Base-by-base conservation (phyloP, 352 stramenopile genomes). In the Globisporangium lucens region DNA sequence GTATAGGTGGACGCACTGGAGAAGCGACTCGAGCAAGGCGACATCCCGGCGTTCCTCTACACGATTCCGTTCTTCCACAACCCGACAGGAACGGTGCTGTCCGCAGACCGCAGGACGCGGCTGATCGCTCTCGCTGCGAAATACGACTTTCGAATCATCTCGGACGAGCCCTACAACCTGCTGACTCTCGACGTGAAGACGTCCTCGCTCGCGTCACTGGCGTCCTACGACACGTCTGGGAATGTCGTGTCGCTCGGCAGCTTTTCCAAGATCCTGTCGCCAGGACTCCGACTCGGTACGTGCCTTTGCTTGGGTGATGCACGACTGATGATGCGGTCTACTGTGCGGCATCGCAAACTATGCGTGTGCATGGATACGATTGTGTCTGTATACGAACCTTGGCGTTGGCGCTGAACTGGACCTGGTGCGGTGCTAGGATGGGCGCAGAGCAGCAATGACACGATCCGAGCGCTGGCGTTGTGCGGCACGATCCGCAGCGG, bases 241-340 rank as follows among this genome's bases (percentile, higher is more conserved):
- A 56, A 76, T 6, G 78, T 95, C 63, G 70, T 98, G 24, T 96
- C 92, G 53, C 78, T 98, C 15, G 92, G 89, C 24, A 97, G 87
- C 64, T 98, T 98, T 64, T 98, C 93, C n/a, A 98, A 98, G 78
- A 98, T 98, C 56, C 86, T 98, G 29, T 79, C 89, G 35, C 95
- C 93, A 29, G 93, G 91, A 43, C 77, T 98, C 36, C 86, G 95
- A 56, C 75, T 97, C 9, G 95, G 95, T 83, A 93, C 68, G 72
- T 64, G 41, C n/a, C n/a, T 7, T 29, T 13, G 4, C 12, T 3
- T 47, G 13, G 38, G 38, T 49, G 41, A n/a, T 49, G 15, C n/a
- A 49, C n/a, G 13, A 49, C 41, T 49, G 41, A n/a, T 49, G 41
- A 49, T 49, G 41, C 41, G 5, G 41, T 49, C 5, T 49, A 4